Conservation (phyloP, 2,329 filamentous ascomycete species). For the Thelonectria discophora region DNA sequence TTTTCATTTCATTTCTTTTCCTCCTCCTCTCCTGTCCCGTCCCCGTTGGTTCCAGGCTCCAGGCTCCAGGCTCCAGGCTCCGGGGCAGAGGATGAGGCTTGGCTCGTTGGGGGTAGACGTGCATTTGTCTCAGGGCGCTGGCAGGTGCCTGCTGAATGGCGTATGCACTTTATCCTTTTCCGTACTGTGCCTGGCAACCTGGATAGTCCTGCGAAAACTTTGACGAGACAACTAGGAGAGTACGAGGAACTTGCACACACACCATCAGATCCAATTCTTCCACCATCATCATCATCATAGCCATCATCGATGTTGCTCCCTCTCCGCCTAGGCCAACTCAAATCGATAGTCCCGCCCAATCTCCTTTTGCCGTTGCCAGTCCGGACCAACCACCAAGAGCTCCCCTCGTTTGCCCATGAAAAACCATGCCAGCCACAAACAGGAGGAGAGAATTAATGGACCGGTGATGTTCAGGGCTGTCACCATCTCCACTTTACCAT, state of each 20-base stretch:
- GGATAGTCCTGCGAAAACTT: slow-evolving; percentile 13
- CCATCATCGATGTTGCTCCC: slow-evolving; percentile 5
- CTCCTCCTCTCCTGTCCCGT: neutral
- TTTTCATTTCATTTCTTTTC: neutral
- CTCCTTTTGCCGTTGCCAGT: neutral
- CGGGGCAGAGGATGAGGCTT: slow-evolving; percentile 11
- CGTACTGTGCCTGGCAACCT: slow-evolving; percentile 18
- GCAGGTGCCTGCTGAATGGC: slow-evolving; percentile 12
- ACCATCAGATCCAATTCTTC: slow-evolving; percentile 20
- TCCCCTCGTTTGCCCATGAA: neutral
- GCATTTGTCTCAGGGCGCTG: slow-evolving; percentile 3
- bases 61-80: slow-evolving; percentile 10
- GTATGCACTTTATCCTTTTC: neutral
- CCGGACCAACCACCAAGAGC: neutral
- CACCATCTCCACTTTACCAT: slow-evolving; percentile 38
- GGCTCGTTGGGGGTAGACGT: slow-evolving; percentile 15
- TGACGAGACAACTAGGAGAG: neutral
- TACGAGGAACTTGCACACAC: slow-evolving; percentile 10
- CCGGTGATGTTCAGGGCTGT: slow-evolving; percentile 21
- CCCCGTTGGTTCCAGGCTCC: slow-evolving; percentile 8
- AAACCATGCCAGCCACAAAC: slow-evolving; percentile 3
- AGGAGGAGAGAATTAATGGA: slow-evolving; percentile 22
- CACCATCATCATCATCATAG: slow-evolving; percentile 11
- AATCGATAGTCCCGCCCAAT: neutral
- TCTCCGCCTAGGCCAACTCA: slow-evolving; percentile 25